phyloP scores from a whole-genome alignment of 225 moss, liverwort and hornwort species.

The Polytrichum commune region DNA sequence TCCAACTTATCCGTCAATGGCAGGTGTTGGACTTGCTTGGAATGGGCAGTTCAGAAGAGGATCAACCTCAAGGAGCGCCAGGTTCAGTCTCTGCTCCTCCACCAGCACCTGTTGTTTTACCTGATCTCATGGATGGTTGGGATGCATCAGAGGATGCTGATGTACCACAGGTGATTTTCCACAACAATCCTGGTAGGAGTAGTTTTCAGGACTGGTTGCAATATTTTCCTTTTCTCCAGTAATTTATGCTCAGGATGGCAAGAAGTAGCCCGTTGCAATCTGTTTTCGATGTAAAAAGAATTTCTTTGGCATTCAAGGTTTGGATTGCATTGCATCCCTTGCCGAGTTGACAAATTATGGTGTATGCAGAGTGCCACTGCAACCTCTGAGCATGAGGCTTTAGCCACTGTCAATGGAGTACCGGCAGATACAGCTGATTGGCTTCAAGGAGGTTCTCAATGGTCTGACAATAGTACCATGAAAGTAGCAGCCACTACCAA shows the following conservation, averaged over 20 bases:
- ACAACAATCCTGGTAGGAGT: no score
- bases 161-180: conserved; percentile 24
- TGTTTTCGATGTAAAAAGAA: no score
- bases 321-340: no score
- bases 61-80: conserved; percentile 20
- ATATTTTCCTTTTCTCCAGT: no score
- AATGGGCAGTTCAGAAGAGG: conserved; percentile 42
- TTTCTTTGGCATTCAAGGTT: no score
- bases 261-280: no score
- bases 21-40: conserved; percentile 92
- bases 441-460: conserved; percentile 50
- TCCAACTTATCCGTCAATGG: not conserved
- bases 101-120: conserved; percentile 52
- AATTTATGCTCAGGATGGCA: no score
- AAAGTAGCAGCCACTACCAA: conserved; percentile 10
- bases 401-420: conserved; percentile 19
- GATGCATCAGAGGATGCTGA: conserved; percentile 53
- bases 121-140: conserved; percentile 85
- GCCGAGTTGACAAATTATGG: not conserved
- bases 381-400: conserved; percentile 25
- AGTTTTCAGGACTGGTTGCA: no score
- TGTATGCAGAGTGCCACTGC: conserved; percentile 33
- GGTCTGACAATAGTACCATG: conserved; percentile 31
- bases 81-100: conserved; percentile 31
- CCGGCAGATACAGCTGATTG: conserved; percentile 30